A percentile compares a stretch with the other conserved stretches of the same genome.
Conservation (phyloP, 345 rosid species). For the Brassica nigra region DNA sequence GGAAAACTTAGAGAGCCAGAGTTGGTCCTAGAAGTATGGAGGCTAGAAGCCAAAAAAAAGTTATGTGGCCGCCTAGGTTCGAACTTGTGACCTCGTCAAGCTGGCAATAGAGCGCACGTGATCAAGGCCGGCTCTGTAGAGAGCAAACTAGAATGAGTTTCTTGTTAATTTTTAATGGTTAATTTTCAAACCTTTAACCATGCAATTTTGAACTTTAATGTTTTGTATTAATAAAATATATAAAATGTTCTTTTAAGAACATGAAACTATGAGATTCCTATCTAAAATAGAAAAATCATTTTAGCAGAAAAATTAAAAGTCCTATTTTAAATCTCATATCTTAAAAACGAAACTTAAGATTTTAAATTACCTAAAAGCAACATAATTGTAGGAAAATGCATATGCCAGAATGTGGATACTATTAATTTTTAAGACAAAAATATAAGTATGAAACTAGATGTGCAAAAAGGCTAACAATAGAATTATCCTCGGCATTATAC, state of each 20-base stretch:
- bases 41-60: no score
- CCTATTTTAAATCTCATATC: background rate
- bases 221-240: background rate
- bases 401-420: background rate
- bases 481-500: slow-evolving; percentile 45
- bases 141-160: background rate
- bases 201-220: background rate
- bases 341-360: background rate
- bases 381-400: background rate
- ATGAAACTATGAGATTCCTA: background rate
- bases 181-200: background rate
- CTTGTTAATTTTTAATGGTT: no score
- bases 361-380: background rate
- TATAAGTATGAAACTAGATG: slow-evolving; percentile 7
- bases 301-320: background rate
- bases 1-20: no score
- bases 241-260: background rate
- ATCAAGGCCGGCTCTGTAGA: background rate
- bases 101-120: no score
- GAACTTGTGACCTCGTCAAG: no score
- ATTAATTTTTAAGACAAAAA: background rate
- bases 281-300: background rate
- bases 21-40: no score
- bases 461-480: slow-evolving; percentile 26
- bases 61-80: no score